Base-by-base conservation (phyloP, 108 stramenopile genomes). In the Epipyxis sp. region DNA sequence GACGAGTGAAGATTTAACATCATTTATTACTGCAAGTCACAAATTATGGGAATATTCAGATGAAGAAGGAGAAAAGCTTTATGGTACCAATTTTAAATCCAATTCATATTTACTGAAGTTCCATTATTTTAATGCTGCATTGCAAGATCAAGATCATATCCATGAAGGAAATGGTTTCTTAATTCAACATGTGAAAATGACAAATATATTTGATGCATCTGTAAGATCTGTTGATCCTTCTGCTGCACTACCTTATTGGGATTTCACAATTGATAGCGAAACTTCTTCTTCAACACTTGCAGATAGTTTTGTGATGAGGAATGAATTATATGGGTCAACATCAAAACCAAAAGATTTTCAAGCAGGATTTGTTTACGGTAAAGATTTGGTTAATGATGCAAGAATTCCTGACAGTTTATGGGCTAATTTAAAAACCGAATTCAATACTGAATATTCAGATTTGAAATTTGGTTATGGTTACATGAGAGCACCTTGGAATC, bases 1-100 rank as follows among this genome's bases (percentile, higher is more conserved):
- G 77, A 76, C 79, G 29, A 79, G 80, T 30, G 76, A 77, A 40
- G 80, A 81, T 42, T 79, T 78, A 0, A 16, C 78, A 34, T 30
- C 35, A 16, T 29, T 78, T 69, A 79, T 81, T 74, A 79, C 76
- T 16, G 80, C 80, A 10, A 79, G 79, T 76, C 61, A 81, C 74
- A 79, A 71, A 27, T 25, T 74, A 50, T 6, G 25, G 6, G 27
- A 29, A 13, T 30, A 25, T 27, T 27, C 71, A 50, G 13, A 54
- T 16, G 78, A 69, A 0, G 78, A 62, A 40, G 80, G 80, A 16
- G 46, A 79, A 58, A 43, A 0, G 35, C 30, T 79, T 35, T 81
- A 72, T 72, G 80, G 80, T 1, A 72, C 71, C 50, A 32, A 59
- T 78, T 81, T 79, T 69, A 57, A 77, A 2, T 59, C 30, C 76